Percentiles rank a stretch among this genome's conserved stretches.
phyloP scores from a whole-genome alignment of 1,139 yeast species.

The Yamadazyma taylorii region DNA sequence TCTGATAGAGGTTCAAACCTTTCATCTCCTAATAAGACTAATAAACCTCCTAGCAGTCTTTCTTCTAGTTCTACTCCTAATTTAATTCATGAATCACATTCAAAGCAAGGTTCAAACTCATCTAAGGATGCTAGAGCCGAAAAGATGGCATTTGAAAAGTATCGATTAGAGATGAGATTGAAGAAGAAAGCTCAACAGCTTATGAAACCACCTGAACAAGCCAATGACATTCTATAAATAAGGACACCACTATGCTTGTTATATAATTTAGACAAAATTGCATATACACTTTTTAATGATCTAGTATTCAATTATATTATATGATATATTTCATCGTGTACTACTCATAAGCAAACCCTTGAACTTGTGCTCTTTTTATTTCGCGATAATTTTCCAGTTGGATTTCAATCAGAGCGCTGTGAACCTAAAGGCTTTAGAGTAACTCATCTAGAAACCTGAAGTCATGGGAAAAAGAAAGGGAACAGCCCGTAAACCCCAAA shows the following conservation, averaged over 20 bases:
- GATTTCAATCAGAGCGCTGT: no score
- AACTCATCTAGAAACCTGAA: not conserved
- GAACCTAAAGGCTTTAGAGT: no score
- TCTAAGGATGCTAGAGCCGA: constrained; percentile 25
- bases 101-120: not conserved
- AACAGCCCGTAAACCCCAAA: constrained; percentile 79
- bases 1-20: constrained; percentile 1
- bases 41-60: not conserved
- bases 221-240: no score
- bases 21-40: not conserved
- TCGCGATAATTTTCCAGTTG: not conserved
- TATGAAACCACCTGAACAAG: no score
- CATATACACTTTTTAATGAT: no score
- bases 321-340: no score
- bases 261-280: no score
- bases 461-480: constrained; percentile 87
- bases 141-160: constrained; percentile 44
- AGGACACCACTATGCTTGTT: constrained; percentile 4
- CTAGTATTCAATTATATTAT: no score
- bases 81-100: not conserved
- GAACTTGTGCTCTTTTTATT: no score
- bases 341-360: no score
- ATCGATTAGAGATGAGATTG: constrained; percentile 42
- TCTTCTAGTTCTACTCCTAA: constrained; percentile 11
- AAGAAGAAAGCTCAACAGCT: constrained; percentile 46